Percentiles rank a stretch among this genome's conserved stretches.
These are phyloP conservation scores for Thalassiosira mediterranea DNA, from an alignment of 352 stramenopile species.

Conservation along the genomic window DNA sequence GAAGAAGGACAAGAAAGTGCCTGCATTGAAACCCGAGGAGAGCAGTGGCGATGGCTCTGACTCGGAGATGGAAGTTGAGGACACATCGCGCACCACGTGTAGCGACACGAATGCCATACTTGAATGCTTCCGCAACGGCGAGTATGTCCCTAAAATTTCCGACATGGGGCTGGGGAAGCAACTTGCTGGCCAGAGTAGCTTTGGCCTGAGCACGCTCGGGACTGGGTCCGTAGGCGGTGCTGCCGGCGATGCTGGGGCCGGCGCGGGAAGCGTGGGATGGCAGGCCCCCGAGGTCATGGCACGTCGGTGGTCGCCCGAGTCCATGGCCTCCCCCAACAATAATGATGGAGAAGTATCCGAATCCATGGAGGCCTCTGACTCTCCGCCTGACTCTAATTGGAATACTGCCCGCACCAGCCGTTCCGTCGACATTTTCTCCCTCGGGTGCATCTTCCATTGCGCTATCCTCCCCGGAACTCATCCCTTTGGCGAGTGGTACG, in stretches of 20 bases:
- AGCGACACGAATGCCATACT: conserved; percentile 56
- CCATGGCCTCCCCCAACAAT: conserved; percentile 26
- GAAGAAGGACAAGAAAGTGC: conserved; percentile 11
- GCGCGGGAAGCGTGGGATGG: conserved; percentile 86
- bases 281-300: conserved; percentile 88
- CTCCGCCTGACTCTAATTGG: no score
- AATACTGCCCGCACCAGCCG: conserved; percentile 77
- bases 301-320: conserved; percentile 59
- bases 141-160: conserved; percentile 87
- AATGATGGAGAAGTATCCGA: conserved; percentile 33
- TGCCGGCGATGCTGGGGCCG: conserved; percentile 55
- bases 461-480: conserved; percentile 83
- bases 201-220: conserved; percentile 74
- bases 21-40: conserved; percentile 29
- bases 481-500: conserved; percentile 88
- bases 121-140: conserved; percentile 61
- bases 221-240: conserved; percentile 59
- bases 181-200: conserved; percentile 81
- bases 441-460: conserved; percentile 89
- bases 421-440: conserved; percentile 87
- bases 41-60: conserved; percentile 16
- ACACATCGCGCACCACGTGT: conserved; percentile 17
- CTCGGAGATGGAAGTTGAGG: conserved; percentile 35
- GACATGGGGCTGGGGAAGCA: conserved; percentile 90
- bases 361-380: conserved; percentile 45